Evolutionary conservation across 148 eudicot genomes (phyloP).

Genomic region (Nepenthes gracilis): DNA sequence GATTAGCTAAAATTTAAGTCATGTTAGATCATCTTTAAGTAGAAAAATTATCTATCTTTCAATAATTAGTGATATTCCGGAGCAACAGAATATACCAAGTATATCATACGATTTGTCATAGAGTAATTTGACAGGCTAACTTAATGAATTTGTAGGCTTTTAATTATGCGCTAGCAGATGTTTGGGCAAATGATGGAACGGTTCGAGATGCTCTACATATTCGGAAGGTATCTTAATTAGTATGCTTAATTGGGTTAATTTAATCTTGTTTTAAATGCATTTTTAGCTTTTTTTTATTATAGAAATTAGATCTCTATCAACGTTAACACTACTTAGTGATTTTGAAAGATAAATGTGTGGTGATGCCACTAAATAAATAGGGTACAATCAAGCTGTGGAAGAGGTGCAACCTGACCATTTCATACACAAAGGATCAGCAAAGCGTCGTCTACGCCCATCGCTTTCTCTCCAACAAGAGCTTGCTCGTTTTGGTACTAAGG

Average conservation of each 20-base stretch:
- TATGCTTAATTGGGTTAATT: not conserved
- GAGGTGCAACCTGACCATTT: slow-evolving; percentile 30
- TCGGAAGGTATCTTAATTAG: slow-evolving; percentile 18
- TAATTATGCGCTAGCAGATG: slow-evolving; percentile 18
- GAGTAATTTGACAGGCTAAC: no score
- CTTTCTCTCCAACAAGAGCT: slow-evolving; percentile 16
- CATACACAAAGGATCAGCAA: slow-evolving; percentile 22
- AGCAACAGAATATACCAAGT: no score
- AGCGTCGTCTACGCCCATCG: slow-evolving; percentile 29
- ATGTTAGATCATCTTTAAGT: no score
- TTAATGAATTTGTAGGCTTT: slow-evolving; percentile 16
- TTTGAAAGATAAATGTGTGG: not conserved
- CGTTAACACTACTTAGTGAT: not conserved
- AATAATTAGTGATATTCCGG: no score
- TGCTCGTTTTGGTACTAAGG: slow-evolving; percentile 23
- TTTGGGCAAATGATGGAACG: slow-evolving; percentile 28
- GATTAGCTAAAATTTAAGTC: no score
- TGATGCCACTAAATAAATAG: slow-evolving; percentile 9
- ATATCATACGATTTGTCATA: no score
- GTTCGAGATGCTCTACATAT: slow-evolving; percentile 26
- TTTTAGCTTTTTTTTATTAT: no score
- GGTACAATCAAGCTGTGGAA: slow-evolving; percentile 25
- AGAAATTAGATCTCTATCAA: no score
- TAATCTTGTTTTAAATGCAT: no score
- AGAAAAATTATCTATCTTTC: no score